Evolutionary conservation across 352 stramenopile genomes (phyloP), one percentile per base, ranked within the genome.

Genomic region (Albugo candida): DNA sequence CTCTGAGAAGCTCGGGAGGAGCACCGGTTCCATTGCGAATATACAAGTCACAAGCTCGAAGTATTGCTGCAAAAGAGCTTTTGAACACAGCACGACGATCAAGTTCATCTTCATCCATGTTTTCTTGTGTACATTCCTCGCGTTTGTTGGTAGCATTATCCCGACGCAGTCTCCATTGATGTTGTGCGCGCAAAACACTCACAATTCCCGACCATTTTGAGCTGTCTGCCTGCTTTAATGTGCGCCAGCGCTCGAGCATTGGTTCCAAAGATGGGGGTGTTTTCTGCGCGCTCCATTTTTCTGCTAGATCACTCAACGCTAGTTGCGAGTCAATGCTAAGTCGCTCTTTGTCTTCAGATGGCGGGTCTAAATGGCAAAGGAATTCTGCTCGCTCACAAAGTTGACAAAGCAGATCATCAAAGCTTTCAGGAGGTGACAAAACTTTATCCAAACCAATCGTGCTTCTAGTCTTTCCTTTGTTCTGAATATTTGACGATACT

Each of bases 201-300:
- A 92, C 77, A 21, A 92, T 78, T 1, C 79, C 79, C 13, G 73
- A 82, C 79, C 79, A 92, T 48, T 86, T 89, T 0, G 70, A 84
- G 20, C 68, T 83, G 44, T 92, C 79, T 10, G 59, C 65, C 46
- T 89, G 65, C 10, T 67, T 52, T 21, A 92, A 39, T 10, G 64
- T 83, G 57, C 78, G 79, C 79, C 79, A 92, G 11, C 79, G 60
- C 45, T 92, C 79, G 24, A 89, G 64, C 76, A 92, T 89, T 10
- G 79, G 79, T 36, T 92, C 70, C 24, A 92, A 51, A 0, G 70
- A 85, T 13, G 78, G 78, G 21, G 74, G 75, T 1, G 78, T 86
- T 40, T 82, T 84, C 41, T 88, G 69, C 1, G 75, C 49, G 47
- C 73, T 86, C 78, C 78, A 92, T 34, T 92, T 92, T 41, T 92